phyloP scores from a whole-genome alignment of 805 yeast species.

The Wilhelminamyces savonicus region DNA sequence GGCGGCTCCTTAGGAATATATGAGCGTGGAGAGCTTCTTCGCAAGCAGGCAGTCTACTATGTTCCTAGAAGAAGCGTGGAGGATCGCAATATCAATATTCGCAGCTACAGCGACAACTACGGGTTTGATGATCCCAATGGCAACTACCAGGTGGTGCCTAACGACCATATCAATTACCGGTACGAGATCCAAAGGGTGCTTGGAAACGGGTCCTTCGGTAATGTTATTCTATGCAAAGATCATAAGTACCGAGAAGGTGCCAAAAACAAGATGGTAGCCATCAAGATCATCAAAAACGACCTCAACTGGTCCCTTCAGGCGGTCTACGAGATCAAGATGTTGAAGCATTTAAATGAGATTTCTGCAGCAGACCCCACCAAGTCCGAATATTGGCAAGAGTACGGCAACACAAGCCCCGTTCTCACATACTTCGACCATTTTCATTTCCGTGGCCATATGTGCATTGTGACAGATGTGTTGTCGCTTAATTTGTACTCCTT shows the following conservation, averaged over 20 bases:
- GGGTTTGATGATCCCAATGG: constrained; percentile 71
- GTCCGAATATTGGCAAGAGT: constrained; percentile 1
- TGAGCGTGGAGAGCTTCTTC: constrained; percentile 55
- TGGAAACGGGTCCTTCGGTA: constrained; percentile 83
- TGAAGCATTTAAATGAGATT: constrained; percentile 43
- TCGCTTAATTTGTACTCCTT: constrained; percentile 62
- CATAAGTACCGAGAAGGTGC: constrained; percentile 35
- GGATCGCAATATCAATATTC: constrained; percentile 23
- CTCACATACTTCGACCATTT: constrained; percentile 62
- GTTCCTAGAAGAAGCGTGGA: constrained; percentile 30
- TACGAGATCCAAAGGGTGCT: constrained; percentile 54
- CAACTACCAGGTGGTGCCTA: constrained; percentile 46
- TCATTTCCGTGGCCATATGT: constrained; percentile 74
- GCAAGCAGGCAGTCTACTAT: constrained; percentile 45
- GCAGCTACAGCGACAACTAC: constrained; percentile 42
- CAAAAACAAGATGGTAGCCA: constrained; percentile 49
- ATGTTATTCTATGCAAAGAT: constrained; percentile 64
- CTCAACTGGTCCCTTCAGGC: constrained; percentile 73
- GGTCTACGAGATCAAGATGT: constrained; percentile 64
- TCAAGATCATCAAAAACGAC: constrained; percentile 71
- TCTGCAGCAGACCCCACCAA: too few species aligned
- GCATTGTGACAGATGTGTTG: constrained; percentile 70
- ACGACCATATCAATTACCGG: constrained; percentile 74
- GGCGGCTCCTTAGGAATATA: constrained; percentile 49
- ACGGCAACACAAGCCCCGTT: constrained; percentile 15